Evolutionary conservation across 192 early-diverging fungal genomes (phyloP).

Genomic region (Geranomyces variabilis): DNA sequence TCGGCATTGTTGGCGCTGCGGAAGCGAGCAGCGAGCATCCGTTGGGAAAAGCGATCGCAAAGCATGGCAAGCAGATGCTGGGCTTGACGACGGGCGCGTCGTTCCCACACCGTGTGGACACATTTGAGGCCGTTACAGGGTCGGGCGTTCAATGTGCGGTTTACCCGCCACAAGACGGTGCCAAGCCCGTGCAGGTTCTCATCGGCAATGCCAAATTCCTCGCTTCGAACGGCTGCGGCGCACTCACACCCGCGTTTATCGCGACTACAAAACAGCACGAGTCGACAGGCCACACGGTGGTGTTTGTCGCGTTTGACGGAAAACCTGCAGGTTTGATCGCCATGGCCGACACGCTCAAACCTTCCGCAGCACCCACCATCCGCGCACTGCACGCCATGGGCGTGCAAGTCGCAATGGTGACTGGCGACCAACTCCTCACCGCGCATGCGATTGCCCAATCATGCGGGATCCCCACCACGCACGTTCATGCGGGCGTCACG

Average conservation of each 20-base stretch:
- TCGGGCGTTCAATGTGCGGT: slow-evolving; percentile 70
- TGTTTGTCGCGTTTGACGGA: slow-evolving; percentile 72
- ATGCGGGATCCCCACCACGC: slow-evolving; percentile 69
- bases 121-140: slow-evolving; percentile 74
- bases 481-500: slow-evolving; percentile 88
- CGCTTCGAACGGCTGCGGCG: slow-evolving; percentile 42
- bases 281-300: slow-evolving; percentile 73
- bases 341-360: slow-evolving; percentile 83
- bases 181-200: slow-evolving; percentile 47
- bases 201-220: slow-evolving; percentile 80
- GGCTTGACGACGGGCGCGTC: slow-evolving; percentile 4
- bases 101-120: slow-evolving; percentile 42
- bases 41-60: slow-evolving; percentile 75
- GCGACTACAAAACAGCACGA: slow-evolving; percentile 58
- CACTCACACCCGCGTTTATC: slow-evolving; percentile 46
- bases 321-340: slow-evolving; percentile 70
- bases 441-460: slow-evolving; percentile 80
- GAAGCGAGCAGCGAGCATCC: slow-evolving; percentile 90
- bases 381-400: slow-evolving; percentile 74
- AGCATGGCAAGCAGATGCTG: slow-evolving; percentile 54
- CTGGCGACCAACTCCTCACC: slow-evolving; percentile 87
- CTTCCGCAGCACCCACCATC: slow-evolving; percentile 74
- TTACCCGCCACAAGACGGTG: background rate
- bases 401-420: slow-evolving; percentile 85
- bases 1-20: slow-evolving; percentile 72